Evolutionary conservation across 495 filamentous ascomycete species (phyloP), one percentile per base, ranked within the genome.

Genomic region (Xylaria flabelliformis): DNA sequence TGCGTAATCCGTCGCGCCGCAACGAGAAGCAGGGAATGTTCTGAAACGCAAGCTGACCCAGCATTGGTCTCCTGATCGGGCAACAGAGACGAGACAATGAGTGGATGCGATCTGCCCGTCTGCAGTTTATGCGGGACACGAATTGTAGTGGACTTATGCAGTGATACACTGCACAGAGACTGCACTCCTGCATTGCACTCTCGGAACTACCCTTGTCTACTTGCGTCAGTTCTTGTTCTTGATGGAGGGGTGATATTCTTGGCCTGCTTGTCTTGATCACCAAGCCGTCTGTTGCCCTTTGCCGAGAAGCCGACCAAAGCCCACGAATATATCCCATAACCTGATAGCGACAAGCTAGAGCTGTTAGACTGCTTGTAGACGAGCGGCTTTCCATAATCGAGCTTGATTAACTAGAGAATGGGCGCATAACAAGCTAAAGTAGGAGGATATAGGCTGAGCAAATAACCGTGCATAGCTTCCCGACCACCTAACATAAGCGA

Each of bases 171-270:
- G 56, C 56, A 61, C 17, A 36, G 13, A 15, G 32, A 39, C 34
- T 61, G 56, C 56, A 61, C 32, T 9, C 32, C 29, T 34, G 24
- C 56, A 24, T 12, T 41, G 29, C 59, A 8, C 59, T 63, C 21
- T 63, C 63, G 63, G 29, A 34, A 48, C 39, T 13, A 48, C 42
- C 63, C 63, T 48, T 46, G 63, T 65, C 63, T 12, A 50, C 42
- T 65, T 65, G 63, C 63, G 63, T 65, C 63, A 65, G 42, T 65
- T 34, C 42, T 48, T 48, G 9, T 46, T 65, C 63, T 65, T 46
- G 62, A 65, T 65, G 63, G 63, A 65, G 63, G 63, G 63, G 63
- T 41, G 42, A 50, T 46, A 10, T 19, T 65, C 63, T 48, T 65
- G 63, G 42, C 63, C 26, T 65, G 39, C 63, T 26, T 12, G 63